Evolutionary conservation across 768 basidiomycete genomes (phyloP).

Genomic region (Naganishia vaughanmartiniae): DNA sequence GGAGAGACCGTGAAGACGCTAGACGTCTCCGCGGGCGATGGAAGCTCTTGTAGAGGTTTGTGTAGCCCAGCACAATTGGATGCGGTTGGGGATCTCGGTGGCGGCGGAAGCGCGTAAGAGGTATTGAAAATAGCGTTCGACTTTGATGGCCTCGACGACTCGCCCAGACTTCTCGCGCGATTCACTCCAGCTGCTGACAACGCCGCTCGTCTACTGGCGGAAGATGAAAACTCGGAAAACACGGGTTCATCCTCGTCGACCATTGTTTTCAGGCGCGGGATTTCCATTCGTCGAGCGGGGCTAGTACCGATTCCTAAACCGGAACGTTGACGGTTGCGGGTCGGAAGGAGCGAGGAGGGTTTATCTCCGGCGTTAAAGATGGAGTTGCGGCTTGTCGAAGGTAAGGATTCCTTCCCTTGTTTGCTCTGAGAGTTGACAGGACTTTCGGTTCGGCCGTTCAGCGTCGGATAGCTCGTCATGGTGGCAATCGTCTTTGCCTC

Average conservation of each 20-base stretch:
- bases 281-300: slow-evolving; percentile 6
- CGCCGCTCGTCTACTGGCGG: not conserved
- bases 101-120: slow-evolving; percentile 15
- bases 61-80: not conserved
- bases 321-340: slow-evolving; percentile 18
- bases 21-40: not conserved
- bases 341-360: not conserved
- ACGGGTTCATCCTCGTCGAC: not conserved
- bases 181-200: slow-evolving; percentile 14
- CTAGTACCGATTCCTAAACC: slow-evolving; percentile 15
- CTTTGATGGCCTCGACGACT: slow-evolving; percentile 2
- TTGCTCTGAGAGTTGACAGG: not conserved
- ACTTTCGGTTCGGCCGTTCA: not conserved
- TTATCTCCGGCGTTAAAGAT: slow-evolving; percentile 15
- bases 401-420: not conserved
- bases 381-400: slow-evolving; percentile 1
- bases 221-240: slow-evolving; percentile 20
- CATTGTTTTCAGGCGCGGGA: not conserved
- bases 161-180: slow-evolving; percentile 19
- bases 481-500: slow-evolving; percentile 11
- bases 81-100: not conserved
- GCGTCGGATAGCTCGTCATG: slow-evolving; percentile 35
- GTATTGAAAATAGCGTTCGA: slow-evolving; percentile 19
- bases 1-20: slow-evolving; percentile 2
- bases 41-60: slow-evolving; percentile 8